These are phyloP conservation scores for Potentilla sterilis DNA, from an alignment of 306 rosid genomes.

Conservation along the genomic window DNA sequence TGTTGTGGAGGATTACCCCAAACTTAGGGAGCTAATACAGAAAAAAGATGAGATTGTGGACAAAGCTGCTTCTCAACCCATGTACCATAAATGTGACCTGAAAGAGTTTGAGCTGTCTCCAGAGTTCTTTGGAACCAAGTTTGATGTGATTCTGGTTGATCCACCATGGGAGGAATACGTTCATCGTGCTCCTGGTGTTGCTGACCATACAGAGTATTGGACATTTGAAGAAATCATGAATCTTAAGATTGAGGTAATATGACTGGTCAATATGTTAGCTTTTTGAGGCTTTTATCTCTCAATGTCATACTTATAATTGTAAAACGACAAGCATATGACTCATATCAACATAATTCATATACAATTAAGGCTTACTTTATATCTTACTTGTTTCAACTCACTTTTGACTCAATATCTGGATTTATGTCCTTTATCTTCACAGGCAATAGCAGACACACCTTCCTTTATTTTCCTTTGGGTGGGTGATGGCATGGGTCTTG, in stretches of 20 bases:
- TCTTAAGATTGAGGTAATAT: slow-evolving; percentile 90
- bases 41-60: slow-evolving; percentile 94
- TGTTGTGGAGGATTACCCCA: slow-evolving; percentile 97
- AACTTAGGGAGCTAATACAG: slow-evolving; percentile 98
- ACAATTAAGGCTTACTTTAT: slow-evolving; percentile 11
- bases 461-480: slow-evolving; percentile 99
- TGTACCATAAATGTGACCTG: slow-evolving; percentile 78
- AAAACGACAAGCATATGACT: slow-evolving; percentile 11
- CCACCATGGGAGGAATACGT: slow-evolving; percentile 99
- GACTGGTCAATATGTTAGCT: background rate
- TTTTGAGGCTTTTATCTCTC: background rate
- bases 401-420: slow-evolving; percentile 31
- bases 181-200: slow-evolving; percentile 99
- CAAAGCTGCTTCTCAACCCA: slow-evolving; percentile 76
- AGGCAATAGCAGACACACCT: slow-evolving; percentile 99
- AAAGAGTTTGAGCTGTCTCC: slow-evolving; percentile 92
- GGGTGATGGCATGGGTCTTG: slow-evolving; percentile 97
- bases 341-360: slow-evolving; percentile 1
- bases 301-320: background rate
- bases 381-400: slow-evolving; percentile 14
- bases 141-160: slow-evolving; percentile 97
- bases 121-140: slow-evolving; percentile 93
- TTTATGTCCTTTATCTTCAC: slow-evolving; percentile 22
- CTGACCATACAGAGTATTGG: slow-evolving; percentile 97
- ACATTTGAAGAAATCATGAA: slow-evolving; percentile 98